Conservation (phyloP, 2,329 filamentous ascomycete species). For the Botrytis galanthina region DNA sequence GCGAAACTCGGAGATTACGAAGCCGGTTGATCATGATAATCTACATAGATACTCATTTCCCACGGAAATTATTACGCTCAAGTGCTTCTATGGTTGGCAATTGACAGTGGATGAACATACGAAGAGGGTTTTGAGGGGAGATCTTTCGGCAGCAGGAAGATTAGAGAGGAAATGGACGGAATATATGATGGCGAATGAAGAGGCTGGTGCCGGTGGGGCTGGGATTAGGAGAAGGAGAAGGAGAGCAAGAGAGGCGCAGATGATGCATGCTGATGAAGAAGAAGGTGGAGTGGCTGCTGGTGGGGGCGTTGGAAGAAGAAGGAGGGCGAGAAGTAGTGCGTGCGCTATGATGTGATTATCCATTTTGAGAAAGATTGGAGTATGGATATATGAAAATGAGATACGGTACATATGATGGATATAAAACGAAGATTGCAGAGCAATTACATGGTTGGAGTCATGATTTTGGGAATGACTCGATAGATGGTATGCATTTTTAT, state of each 20-base stretch:
- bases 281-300: conserved; percentile 57
- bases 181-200: conserved; percentile 89
- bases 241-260: conserved; percentile 76
- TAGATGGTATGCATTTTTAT: not conserved
- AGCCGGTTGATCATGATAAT: conserved; percentile 39
- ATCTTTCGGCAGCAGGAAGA: conserved; percentile 70
- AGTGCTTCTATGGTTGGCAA: conserved; percentile 95
- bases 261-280: conserved; percentile 77
- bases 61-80: conserved; percentile 77
- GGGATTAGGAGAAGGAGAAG: conserved; percentile 69
- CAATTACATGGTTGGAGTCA: not conserved
- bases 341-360: conserved; percentile 62
- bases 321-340: conserved; percentile 62
- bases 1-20: conserved; percentile 73
- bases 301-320: conserved; percentile 45
- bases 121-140: conserved; percentile 76
- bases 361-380: conserved; percentile 5
- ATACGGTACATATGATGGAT: conserved; percentile 12
- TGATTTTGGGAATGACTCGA: not conserved
- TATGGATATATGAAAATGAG: not conserved
- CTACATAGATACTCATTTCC: conserved; percentile 51
- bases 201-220: conserved; percentile 67
- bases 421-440: not conserved
- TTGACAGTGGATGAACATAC: conserved; percentile 92
- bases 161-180: conserved; percentile 90